Base-by-base conservation (phyloP, 2,329 filamentous ascomycete genomes). In the Sphaerulina populicola region DNA sequence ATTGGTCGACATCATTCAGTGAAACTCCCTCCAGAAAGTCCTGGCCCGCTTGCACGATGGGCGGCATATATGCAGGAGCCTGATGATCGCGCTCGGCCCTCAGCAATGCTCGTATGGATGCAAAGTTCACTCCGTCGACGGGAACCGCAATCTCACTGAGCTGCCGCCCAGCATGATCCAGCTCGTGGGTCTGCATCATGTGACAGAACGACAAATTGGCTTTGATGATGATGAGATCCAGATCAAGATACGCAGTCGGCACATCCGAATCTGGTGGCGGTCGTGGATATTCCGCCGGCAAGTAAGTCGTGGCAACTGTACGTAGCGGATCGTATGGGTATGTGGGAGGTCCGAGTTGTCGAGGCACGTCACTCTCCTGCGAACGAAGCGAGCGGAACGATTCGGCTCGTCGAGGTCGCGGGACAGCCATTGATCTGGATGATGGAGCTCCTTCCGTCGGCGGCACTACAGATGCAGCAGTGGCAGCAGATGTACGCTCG, bases 1-100 rank as follows among this genome's bases (percentile, higher is more conserved):
- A 66, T 37, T 66, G 64, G 15, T 74, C 72, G 11, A 73, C 65
- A 47, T 76, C 72, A 4, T 62, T 63, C 38, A 74, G 70, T 2
- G 60, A 57, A 7, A 74, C 62, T 21, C 64, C 63, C 12, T 69
- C 64, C 42, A 75, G 61, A 9, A 71, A 69, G 57, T 74, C 71
- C 36, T 73, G 67, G 4, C 71, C 61, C 9, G 67, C 66, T 12
- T 69, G 69, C n/a, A 65, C 54, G 21, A 77, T 77, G 4, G 74
- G 73, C 21, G 75, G 70, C 62, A 77, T 71, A 55, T 74, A 76
- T 27, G 73, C 63, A 11, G 75, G 74, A 49, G 77, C 74, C 35
- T 71, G 68, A 29, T 67, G 64, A 37, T 74, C 71, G 44, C 72
- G 63, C 55, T 77, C 75, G 35, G 71, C 68, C 35, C 73, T 66